Base-by-base conservation (phyloP, 1,284 basidiomycete genomes). In the Butyriboletus regius region DNA sequence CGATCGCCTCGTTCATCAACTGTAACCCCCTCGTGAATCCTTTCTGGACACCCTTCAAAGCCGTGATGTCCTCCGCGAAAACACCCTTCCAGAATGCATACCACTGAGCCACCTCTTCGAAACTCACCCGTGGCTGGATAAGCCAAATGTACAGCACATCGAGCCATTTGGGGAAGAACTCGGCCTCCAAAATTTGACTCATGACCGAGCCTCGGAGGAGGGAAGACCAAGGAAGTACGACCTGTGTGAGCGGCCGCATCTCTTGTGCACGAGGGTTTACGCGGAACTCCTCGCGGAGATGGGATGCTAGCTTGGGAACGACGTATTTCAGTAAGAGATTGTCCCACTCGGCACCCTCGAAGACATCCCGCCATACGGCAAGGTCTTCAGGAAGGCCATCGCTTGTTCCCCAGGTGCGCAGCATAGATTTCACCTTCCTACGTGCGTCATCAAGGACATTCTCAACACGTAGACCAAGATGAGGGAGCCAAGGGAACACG, bases 111-210 rank as follows among this genome's bases (percentile, higher is more conserved):
- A 98, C 89, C 67, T 98, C 91, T 57, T 86, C 89, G 58, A 89
- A 83, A 67, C 83, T 91, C 59, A 85, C 85, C 26, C 72, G 77
- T 0, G 90, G 85, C 64, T 91, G 88, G 12, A 85, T 76, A 46
- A 98, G 82, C 96, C 94, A 98, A 36, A 89, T 70, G 61, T 92
- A 85, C 33, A 99, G 72, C n/a, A 89, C 82, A 38, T 91, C 82
- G 44, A 98, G 76, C 93, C 93, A 98, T 64, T 94, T 93, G 2
- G 91, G 89, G 77, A 98, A 96, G 73, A 98, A 95, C 61, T 92
- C 91, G 8, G 78, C 76, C 65, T 94, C 89, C 55, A 97, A 71
- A 7, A 98, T 70, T 60, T 91, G 87, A 2, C 82, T 77, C 55
- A 94, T 76, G 53, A 92, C 81, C 2, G 86, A 85, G 0, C 80